A percentile compares a stretch with the other conserved stretches of the same genome.
Conservation (phyloP, 2,329 filamentous ascomycete genomes). For the Trichocomaceae sp. region DNA sequence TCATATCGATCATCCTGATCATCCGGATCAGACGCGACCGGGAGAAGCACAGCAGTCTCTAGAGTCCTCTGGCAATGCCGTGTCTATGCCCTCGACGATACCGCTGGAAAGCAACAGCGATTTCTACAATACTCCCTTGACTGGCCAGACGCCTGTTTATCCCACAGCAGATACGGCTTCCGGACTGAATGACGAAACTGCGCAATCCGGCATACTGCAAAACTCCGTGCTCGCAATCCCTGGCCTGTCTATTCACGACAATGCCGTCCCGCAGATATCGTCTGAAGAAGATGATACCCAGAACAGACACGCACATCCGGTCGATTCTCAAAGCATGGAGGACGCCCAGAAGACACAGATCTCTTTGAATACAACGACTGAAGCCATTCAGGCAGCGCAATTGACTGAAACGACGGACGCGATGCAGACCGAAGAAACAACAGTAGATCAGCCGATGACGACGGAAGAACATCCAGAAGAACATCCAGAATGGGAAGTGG, state of each 20-base stretch:
- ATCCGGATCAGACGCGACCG: constrained; percentile 1
- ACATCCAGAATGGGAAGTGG: constrained; percentile 75
- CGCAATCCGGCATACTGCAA: constrained; percentile 11
- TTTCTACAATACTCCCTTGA: constrained; percentile 37
- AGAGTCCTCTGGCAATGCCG: constrained; percentile 1
- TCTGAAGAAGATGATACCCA: neutral
- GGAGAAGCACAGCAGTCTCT: constrained; percentile 5
- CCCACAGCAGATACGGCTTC: constrained; percentile 9
- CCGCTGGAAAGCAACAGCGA: constrained; percentile 34
- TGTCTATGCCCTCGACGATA: constrained; percentile 20
- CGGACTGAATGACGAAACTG: constrained; percentile 7
- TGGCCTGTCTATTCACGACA: constrained; percentile 28
- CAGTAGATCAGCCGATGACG: constrained; percentile 27
- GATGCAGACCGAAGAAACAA: constrained; percentile 10
- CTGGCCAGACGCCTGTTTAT: constrained; percentile 23
- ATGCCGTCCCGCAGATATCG: neutral
- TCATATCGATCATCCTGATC: constrained; percentile 18
- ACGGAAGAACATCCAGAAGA: constrained; percentile 39
- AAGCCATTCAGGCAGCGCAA: neutral
- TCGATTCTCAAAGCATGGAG: neutral
- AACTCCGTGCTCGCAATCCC: constrained; percentile 27
- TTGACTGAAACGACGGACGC: neutral
- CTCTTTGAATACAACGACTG: neutral
- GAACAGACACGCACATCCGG: neutral
- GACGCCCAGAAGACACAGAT: neutral